These are phyloP conservation scores for Zasmidium citrigriseum DNA, from an alignment of 2,329 filamentous ascomycete genomes.

Conservation along the genomic window DNA sequence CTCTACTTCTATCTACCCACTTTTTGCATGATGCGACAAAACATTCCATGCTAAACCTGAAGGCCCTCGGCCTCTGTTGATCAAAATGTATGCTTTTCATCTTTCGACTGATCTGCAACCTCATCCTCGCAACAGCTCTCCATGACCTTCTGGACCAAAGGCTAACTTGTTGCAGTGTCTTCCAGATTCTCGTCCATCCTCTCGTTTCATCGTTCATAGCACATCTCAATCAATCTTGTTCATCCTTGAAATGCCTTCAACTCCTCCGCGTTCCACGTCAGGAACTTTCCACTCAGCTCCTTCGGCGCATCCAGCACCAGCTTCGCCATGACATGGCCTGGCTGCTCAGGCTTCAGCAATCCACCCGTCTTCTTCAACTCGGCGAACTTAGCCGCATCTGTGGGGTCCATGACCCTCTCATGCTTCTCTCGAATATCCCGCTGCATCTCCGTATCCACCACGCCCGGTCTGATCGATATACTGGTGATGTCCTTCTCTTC, in stretches of 20 bases:
- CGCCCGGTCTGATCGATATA: slow-evolving; percentile 73
- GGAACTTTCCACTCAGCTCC: slow-evolving; percentile 73
- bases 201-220: slow-evolving; percentile 2
- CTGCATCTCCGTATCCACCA: slow-evolving; percentile 90
- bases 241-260: slow-evolving; percentile 33
- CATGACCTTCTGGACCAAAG: not conserved
- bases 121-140: not conserved
- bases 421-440: slow-evolving; percentile 75
- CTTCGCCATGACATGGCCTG: slow-evolving; percentile 81
- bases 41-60: slow-evolving; percentile 81
- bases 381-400: slow-evolving; percentile 65
- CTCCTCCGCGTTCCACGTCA: slow-evolving; percentile 56
- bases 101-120: slow-evolving; percentile 68
- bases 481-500: slow-evolving; percentile 78
- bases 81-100: slow-evolving; percentile 75
- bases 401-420: slow-evolving; percentile 58
- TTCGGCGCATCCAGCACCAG: slow-evolving; percentile 66
- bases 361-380: slow-evolving; percentile 69
- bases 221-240: slow-evolving; percentile 1
- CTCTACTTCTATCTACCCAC: slow-evolving; percentile 16
- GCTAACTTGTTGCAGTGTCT: not conserved
- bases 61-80: slow-evolving; percentile 61
- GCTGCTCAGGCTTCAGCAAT: slow-evolving; percentile 72
- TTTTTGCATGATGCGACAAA: slow-evolving; percentile 63
- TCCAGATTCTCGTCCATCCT: not conserved